Evolutionary conservation across 495 filamentous ascomycete species (phyloP).

Genomic region (Xylaria bambusicola): DNA sequence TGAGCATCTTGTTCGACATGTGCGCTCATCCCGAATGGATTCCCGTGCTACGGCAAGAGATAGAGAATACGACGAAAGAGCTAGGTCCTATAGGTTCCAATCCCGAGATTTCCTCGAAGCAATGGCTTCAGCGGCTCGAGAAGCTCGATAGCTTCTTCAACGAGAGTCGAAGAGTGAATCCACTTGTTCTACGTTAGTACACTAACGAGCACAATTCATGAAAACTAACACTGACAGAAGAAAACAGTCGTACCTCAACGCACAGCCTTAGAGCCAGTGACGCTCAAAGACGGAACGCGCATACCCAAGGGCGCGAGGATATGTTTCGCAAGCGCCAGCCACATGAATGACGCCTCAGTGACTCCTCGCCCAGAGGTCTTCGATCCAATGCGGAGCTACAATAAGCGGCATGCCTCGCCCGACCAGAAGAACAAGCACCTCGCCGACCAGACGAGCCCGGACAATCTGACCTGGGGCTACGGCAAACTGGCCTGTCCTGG

Average conservation of each 20-base stretch:
- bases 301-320: not conserved
- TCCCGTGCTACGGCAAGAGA: not conserved
- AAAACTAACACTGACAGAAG: too few relatives aligned
- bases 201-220: too few relatives aligned
- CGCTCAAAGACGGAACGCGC: not conserved
- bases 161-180: constrained; percentile 9
- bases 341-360: too few relatives aligned
- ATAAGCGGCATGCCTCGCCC: too few relatives aligned
- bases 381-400: too few relatives aligned
- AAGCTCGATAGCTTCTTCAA: constrained; percentile 10
- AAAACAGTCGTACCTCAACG: constrained; percentile 1
- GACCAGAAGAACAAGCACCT: too few relatives aligned
- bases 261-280: not conserved
- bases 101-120: not conserved
- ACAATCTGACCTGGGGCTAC: too few relatives aligned
- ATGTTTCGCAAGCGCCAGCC: too few relatives aligned
- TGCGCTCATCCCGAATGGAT: not conserved
- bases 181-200: not conserved
- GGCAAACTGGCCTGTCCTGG: too few relatives aligned
- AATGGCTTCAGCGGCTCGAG: constrained; percentile 3
- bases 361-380: too few relatives aligned
- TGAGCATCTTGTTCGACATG: not conserved
- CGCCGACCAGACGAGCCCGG: too few relatives aligned
- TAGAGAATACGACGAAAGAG: not conserved
- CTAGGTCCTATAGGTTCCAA: not conserved